Percentiles rank a stretch among this genome's conserved stretches.
phyloP scores from a whole-genome alignment of 768 basidiomycete genomes.

The Boletus coccyginus region DNA sequence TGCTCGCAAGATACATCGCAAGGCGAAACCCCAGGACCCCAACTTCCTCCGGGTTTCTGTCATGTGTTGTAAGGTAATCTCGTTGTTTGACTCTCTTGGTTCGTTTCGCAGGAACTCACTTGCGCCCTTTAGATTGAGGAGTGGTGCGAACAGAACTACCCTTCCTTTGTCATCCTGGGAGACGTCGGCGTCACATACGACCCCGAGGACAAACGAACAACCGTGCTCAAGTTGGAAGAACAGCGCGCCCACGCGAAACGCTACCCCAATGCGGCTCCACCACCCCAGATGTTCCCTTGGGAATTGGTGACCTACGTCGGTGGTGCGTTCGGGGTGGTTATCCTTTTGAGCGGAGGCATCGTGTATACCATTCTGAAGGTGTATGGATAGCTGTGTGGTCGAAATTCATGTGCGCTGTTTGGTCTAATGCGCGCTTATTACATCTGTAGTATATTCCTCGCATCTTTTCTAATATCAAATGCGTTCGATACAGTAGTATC shows the following conservation, averaged over 20 bases:
- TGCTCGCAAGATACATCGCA: slow-evolving; percentile 78
- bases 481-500: not conserved
- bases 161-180: slow-evolving; percentile 67
- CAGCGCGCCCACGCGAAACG: slow-evolving; percentile 36
- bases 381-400: slow-evolving; percentile 13
- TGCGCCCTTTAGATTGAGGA: slow-evolving; percentile 67
- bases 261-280: slow-evolving; percentile 7
- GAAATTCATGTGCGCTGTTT: not conserved
- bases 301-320: slow-evolving; percentile 31
- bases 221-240: slow-evolving; percentile 45
- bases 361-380: slow-evolving; percentile 25
- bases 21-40: slow-evolving; percentile 78
- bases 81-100: not conserved
- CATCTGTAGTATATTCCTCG: not conserved
- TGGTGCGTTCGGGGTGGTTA: slow-evolving; percentile 26
- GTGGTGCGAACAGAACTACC: slow-evolving; percentile 93
- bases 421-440: not conserved
- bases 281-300: slow-evolving; percentile 22
- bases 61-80: slow-evolving; percentile 74
- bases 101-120: slow-evolving; percentile 1
- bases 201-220: slow-evolving; percentile 54
- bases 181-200: slow-evolving; percentile 37
- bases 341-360: slow-evolving; percentile 22
- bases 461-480: not conserved
- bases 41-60: slow-evolving; percentile 81